Evolutionary conservation across 805 yeast genomes (phyloP).

Genomic region (Candida xiaguanensis): DNA sequence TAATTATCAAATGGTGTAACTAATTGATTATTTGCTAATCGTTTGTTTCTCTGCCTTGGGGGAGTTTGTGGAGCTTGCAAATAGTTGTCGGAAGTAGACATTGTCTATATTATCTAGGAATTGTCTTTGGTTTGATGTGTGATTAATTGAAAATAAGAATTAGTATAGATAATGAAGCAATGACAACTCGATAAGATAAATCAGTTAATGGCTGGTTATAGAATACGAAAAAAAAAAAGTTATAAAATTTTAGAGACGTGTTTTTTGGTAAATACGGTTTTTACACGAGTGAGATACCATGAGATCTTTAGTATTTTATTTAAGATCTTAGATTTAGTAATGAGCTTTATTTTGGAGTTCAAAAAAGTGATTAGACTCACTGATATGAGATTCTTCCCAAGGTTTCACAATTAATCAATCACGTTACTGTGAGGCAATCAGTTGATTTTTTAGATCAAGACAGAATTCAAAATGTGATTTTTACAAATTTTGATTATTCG

Average conservation of each 20-base stretch:
- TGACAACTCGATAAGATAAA: not conserved
- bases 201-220: not conserved
- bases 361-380: no score
- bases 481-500: no score
- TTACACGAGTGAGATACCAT: no score
- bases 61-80: conserved; percentile 13
- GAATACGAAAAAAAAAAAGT: not conserved
- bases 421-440: no score
- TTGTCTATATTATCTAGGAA: not conserved
- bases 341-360: no score
- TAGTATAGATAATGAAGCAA: not conserved
- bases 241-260: not conserved
- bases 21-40: not conserved
- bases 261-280: not conserved
- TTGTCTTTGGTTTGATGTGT: not conserved
- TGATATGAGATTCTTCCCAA: no score
- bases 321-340: no score
- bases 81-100: not conserved
- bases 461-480: no score
- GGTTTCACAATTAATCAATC: no score
- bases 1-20: conserved; percentile 1
- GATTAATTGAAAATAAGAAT: not conserved
- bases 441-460: no score
- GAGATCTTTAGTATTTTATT: no score
- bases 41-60: conserved; percentile 9